These are phyloP conservation scores for Digitaria exilis DNA, from an alignment of 202 grass and related monocot genomes.

Conservation along the genomic window DNA sequence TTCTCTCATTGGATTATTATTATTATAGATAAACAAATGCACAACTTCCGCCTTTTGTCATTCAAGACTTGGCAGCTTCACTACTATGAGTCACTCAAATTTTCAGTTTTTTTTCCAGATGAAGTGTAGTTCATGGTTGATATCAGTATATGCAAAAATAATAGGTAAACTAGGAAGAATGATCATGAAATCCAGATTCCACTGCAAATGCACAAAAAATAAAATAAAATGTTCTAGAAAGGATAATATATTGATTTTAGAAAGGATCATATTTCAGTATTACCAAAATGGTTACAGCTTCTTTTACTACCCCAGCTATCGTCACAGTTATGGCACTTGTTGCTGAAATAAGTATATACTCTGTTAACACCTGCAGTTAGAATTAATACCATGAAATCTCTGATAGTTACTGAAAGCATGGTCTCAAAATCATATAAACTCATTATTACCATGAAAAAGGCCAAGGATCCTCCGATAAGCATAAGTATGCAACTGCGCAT, in stretches of 20 bases:
- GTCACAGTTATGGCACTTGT: slow-evolving; percentile 99
- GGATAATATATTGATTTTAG: not conserved
- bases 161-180: slow-evolving; percentile 11
- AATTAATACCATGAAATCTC: slow-evolving; percentile 33
- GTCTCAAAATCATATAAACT: slow-evolving; percentile 36
- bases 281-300: slow-evolving; percentile 99
- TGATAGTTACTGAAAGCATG: slow-evolving; percentile 17
- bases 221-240: not conserved
- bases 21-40: slow-evolving; percentile 13
- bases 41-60: not conserved
- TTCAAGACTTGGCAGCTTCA: not conserved
- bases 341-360: slow-evolving; percentile 99
- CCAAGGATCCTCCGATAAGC: slow-evolving; percentile 84
- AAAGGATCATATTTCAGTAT: slow-evolving; percentile 30
- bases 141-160: slow-evolving; percentile 18
- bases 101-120: slow-evolving; percentile 5
- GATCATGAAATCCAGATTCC: slow-evolving; percentile 11
- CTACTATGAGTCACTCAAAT: slow-evolving; percentile 18
- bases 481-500: slow-evolving; percentile 87
- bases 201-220: slow-evolving; percentile 18
- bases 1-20: slow-evolving; percentile 12
- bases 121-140: slow-evolving; percentile 27
- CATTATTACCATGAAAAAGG: slow-evolving; percentile 99
- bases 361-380: slow-evolving; percentile 89
- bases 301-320: slow-evolving; percentile 98